Evolutionary conservation across 768 basidiomycete species (phyloP).

Genomic region (Trametes elegans): DNA sequence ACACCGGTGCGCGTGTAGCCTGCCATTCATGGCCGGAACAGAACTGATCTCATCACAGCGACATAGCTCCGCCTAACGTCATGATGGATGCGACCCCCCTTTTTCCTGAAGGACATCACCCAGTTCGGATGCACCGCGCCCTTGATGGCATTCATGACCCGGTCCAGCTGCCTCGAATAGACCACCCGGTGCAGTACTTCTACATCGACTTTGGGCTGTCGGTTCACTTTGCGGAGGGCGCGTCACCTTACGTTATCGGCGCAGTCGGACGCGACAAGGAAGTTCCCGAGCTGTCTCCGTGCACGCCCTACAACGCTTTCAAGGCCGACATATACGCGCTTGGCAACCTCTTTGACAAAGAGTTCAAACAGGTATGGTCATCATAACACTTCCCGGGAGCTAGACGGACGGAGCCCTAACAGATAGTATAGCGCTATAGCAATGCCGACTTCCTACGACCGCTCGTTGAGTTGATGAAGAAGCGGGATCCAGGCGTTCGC

Average conservation of each 20-base stretch:
- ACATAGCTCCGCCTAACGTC: constrained; percentile 20
- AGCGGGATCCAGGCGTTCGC: constrained; percentile 6
- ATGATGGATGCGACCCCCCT: constrained; percentile 24
- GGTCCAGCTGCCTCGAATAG: constrained; percentile 31
- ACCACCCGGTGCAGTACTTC: constrained; percentile 33
- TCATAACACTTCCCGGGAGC: background rate
- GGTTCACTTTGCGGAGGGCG: background rate
- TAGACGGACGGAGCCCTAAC: background rate
- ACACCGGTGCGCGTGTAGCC: constrained; percentile 17
- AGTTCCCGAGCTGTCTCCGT: constrained; percentile 25
- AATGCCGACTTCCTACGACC: constrained; percentile 16
- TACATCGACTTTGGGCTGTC: constrained; percentile 26
- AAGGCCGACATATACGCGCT: constrained; percentile 31
- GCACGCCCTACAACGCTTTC: constrained; percentile 29
- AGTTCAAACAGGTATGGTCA: constrained; percentile 18
- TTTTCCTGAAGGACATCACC: constrained; percentile 23
- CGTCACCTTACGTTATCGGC: constrained; percentile 14
- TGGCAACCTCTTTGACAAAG: constrained; percentile 25
- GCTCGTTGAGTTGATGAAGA: constrained; percentile 11
- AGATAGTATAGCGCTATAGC: background rate
- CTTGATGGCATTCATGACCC: constrained; percentile 33
- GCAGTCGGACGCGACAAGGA: constrained; percentile 14
- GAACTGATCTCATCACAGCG: constrained; percentile 14
- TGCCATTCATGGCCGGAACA: background rate
- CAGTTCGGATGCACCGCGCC: constrained; percentile 29